A percentile compares a stretch with the other conserved stretches of the same genome.
phyloP scores from a whole-genome alignment of 75 land plant species.

The Sequoiadendron giganteum region DNA sequence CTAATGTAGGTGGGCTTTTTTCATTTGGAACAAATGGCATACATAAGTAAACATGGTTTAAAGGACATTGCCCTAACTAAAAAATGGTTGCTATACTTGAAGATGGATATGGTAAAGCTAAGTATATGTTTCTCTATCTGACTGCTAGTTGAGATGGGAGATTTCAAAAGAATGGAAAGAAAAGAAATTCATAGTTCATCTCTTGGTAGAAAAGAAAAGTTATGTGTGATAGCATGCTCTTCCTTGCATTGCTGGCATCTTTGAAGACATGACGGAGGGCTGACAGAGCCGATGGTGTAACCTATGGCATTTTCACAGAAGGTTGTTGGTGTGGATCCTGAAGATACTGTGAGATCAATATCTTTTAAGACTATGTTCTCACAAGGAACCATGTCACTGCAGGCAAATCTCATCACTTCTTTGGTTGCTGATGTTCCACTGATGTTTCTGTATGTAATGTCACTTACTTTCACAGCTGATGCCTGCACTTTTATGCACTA shows the following conservation, averaged over 20 bases:
- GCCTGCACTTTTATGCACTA: conserved; percentile 43
- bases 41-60: neutral
- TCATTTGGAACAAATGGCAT: neutral
- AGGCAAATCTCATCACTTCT: conserved; percentile 68
- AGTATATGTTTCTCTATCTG: neutral
- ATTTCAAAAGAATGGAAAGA: neutral
- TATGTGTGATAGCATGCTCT: neutral
- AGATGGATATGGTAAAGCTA: neutral
- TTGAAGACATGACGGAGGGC: conserved; percentile 40
- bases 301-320: conserved; percentile 68
- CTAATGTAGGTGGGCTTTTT: neutral
- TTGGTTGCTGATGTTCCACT: conserved; percentile 80
- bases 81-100: neutral
- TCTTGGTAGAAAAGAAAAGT: neutral
- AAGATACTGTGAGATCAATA: conserved; percentile 29
- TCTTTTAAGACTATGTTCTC: conserved; percentile 54
- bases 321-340: conserved; percentile 27
- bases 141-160: neutral
- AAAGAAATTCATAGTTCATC: neutral
- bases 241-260: neutral
- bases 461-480: conserved; percentile 57
- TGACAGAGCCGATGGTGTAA: conserved; percentile 30
- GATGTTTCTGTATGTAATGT: conserved; percentile 53
- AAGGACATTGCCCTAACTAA: neutral
- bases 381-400: conserved; percentile 78